Base-by-base conservation (phyloP, 495 filamentous ascomycete species). In the Cairneyella variabilis region DNA sequence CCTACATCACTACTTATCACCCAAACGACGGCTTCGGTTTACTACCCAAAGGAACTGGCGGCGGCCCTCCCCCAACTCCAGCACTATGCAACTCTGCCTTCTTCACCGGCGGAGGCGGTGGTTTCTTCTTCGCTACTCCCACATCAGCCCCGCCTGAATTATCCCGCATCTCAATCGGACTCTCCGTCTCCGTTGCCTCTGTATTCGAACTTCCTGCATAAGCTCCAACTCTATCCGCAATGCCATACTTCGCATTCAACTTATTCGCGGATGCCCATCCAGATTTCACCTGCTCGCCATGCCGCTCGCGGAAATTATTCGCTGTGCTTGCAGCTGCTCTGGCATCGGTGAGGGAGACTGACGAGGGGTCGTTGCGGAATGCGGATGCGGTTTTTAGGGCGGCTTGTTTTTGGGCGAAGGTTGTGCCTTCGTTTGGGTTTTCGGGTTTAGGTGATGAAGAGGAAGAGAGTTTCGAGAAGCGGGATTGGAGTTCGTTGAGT, bases 61-160 rank as follows among this genome's bases (percentile, higher is more conserved):
- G 80, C 16, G 79, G 72, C 12, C 17, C n/a, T 18, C 22, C 20
- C 26, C 22, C 53, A 26, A 54, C 11, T n/a, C 53, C 67, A 32
- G 46, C 32, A 11, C 54, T 30, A 16, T 51, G 53, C 43, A 69
- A 56, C 20, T 65, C 71, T 20, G 73, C 69, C 56, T 76, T 82
- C 64, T 83, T 85, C 9, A 82, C 78, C n/a, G 84, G 84, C 3
- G 84, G 85, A 2, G 88, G 86, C 3, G 88, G 85, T 7, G 83
- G 77, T 58, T 84, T 87, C 69, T 83, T 88, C 49, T 60, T 63
- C 12, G 42, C 60, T 14, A 57, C 4, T 12, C 34, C 28, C 23
- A 26, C 26, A 12, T 60, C 73, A 78, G 23, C 54, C 64, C 40
- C 66, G 41, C 2, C 63, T 21, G 53, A 28, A 48, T 10, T 57